Evolutionary conservation across 1,284 basidiomycete genomes (phyloP), one percentile per base, ranked within the genome.

Genomic region (Hypsizygus ulmarius): DNA sequence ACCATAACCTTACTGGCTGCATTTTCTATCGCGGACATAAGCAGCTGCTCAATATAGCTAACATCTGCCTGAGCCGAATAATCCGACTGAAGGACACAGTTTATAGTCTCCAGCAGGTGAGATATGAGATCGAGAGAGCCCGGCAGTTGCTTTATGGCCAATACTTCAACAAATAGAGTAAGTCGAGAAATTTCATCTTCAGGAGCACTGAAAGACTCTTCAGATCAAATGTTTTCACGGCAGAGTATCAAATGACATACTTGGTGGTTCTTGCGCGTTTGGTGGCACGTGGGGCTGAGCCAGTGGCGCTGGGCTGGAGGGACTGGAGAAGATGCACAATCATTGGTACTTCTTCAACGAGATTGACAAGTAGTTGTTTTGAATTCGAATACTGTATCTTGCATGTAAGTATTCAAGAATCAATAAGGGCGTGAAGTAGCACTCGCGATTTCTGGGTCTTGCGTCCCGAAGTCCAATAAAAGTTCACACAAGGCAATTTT

Each of bases 41-140:
- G 64, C 54, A 93, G 76, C 65, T 96, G 93, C 62, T 93, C 85
- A n/a, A 88, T 71, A 58, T 92, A 97, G 56, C 79, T 83, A 18
- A 82, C 75, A 39, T 91, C 89, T n/a, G 77, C 73, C 18, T 74
- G 70, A 2, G 71, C 62, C 18, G 72, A 59, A 3, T 75, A 64
- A 3, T 75, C 62, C 10, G 74, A 72, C 49, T 84, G 81, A 2
- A 88, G 70, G 5, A 93, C 74, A 39, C 77, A 78, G 50, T 79
- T 83, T 33, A 97, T 72, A 0, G 84, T 82, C 43, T 93, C 87
- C 45, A 97, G 74, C 5, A 96, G 73, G 43, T 74, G 75, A 0
- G 85, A 79, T 21, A 95, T 73, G 29, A 97, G 74, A 30, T 87
- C 81, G 27, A 85, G 69, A 9, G 87, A 86, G 15, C 81, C 84